Conservation (phyloP, 768 basidiomycete genomes). For the Boletus subcaerulescens region DNA sequence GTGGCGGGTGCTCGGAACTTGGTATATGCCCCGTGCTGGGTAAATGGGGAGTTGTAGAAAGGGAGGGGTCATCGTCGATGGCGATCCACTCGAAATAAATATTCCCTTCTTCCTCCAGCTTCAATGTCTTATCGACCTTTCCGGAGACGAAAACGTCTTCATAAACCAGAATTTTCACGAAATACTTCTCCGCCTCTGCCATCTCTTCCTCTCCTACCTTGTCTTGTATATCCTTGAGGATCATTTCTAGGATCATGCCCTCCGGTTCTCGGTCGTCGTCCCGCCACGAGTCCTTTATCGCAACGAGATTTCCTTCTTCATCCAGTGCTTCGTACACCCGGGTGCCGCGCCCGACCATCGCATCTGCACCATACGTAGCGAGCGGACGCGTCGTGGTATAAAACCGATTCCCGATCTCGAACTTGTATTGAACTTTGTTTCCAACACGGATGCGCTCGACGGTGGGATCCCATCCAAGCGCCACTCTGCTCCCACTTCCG, state of each 20-base stretch:
- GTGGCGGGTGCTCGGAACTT: too few species aligned
- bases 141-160: not conserved
- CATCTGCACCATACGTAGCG: not conserved
- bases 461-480: not conserved
- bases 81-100: not conserved
- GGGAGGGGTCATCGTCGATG: not conserved
- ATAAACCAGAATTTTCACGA: not conserved
- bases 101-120: not conserved
- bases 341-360: not conserved
- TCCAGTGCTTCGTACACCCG: not conserved
- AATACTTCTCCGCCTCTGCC: not conserved
- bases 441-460: not conserved
- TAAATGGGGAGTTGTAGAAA: not conserved
- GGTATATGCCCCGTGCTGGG: not conserved
- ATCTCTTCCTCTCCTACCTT: not conserved
- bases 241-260: not conserved
- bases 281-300: not conserved
- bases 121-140: not conserved
- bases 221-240: not conserved
- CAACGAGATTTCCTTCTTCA: not conserved
- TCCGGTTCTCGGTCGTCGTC: not conserved
- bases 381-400: not conserved
- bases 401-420: not conserved
- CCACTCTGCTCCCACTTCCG: not conserved
- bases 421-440: not conserved